Conservation (phyloP, 805 yeast genomes). For the Ogataea populi-albae region DNA sequence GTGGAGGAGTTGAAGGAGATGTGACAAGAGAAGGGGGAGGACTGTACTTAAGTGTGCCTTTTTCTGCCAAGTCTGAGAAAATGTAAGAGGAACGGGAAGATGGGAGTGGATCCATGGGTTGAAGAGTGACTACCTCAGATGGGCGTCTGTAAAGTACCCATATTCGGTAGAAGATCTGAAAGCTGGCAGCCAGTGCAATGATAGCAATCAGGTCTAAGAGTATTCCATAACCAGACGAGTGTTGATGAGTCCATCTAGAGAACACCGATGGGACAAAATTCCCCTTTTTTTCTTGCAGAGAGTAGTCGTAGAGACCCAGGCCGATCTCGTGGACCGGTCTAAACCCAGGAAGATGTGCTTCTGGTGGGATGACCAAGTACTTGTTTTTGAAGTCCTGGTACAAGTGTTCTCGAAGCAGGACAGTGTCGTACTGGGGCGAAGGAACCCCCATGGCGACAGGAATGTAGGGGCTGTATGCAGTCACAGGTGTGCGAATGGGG, state of each 20-base stretch:
- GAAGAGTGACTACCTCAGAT: too few species aligned
- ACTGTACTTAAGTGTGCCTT: slow-evolving; percentile 4
- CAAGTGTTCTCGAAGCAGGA: slow-evolving; percentile 34
- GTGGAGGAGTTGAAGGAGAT: slow-evolving; percentile 12
- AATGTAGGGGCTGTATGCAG: neutral
- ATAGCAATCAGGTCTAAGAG: too few species aligned
- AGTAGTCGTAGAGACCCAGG: slow-evolving; percentile 30
- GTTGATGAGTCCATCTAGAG: too few species aligned
- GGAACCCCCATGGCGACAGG: slow-evolving; percentile 30
- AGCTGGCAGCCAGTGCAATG: too few species aligned
- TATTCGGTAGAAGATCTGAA: too few species aligned
- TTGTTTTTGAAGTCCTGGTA: slow-evolving; percentile 26
- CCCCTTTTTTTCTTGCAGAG: too few species aligned
- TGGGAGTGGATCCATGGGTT: too few species aligned
- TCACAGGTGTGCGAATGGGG: too few species aligned
- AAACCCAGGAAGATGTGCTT: slow-evolving; percentile 24
- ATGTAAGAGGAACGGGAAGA: neutral
- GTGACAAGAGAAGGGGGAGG: slow-evolving; percentile 10
- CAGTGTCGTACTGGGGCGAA: slow-evolving; percentile 31
- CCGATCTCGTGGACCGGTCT: slow-evolving; percentile 31
- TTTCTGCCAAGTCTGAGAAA: slow-evolving; percentile 8
- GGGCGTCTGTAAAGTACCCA: too few species aligned
- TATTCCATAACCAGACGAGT: too few species aligned
- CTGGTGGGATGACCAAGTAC: slow-evolving; percentile 29
- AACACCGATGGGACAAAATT: too few species aligned